Evolutionary conservation across 345 rosid species (phyloP), one percentile per base, ranked within the genome.

Genomic region (Durio zibethinus): DNA sequence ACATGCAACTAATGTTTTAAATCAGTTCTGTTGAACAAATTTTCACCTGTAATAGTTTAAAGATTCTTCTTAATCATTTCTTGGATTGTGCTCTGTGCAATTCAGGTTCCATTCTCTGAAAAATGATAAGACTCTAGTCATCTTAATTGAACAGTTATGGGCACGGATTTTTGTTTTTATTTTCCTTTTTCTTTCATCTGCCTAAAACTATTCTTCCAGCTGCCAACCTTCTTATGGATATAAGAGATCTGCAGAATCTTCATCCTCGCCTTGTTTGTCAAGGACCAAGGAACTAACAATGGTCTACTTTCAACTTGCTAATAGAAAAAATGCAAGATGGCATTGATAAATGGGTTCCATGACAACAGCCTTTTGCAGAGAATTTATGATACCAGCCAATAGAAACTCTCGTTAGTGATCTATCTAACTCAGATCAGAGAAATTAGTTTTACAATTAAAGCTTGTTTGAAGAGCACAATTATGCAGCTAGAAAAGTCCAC

Each of bases 271-370:
- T 23, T 67, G 18, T 67, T 42, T 67, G 35, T 11, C 33, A 21
- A 66, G 12, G 31, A 40, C 2, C 16, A 64, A 36, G 9, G 20
- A 62, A 31, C 16, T 10, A 31, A 7, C 38, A 0, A 62, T 33
- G 67, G 4, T 62, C 40, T 31, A 62, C 67, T 62, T 66, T 66
- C 72, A 66, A 40, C 52, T 66, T 66, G 72, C 50, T 40, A 52
- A 40, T 40, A 11, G 52, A 14, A 61, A 61, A 15, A 7, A 16
- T 33, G 64, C 64, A 59, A 12, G 7, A 5, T 1, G 33, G 16
- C 16, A 10, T 25, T 57, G 63, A 10, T 57, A 25, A 57, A 57
- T 10, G 16, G 40, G n/a, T 31, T 29, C 64, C 66, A 29, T 61
- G 40, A 61, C 66, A 31, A 61, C 35, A 16, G 10, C 1, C 21